Base-by-base conservation (phyloP, 768 basidiomycete species). In the Hypsizygus marmoreus region DNA sequence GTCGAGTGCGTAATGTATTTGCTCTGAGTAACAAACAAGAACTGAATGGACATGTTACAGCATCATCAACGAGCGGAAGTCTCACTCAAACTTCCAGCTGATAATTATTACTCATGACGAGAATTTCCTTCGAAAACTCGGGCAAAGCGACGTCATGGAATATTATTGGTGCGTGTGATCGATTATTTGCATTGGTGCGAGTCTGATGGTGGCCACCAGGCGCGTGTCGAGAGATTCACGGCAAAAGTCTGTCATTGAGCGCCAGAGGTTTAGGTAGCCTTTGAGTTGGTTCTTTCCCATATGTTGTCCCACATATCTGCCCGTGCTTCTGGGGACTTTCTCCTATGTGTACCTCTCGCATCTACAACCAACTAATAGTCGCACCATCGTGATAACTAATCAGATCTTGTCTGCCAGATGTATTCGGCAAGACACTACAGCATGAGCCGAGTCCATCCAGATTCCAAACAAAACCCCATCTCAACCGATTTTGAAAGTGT, bases 61-160 rank as follows among this genome's bases (percentile, higher is more conserved):
- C 55, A 94, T 98, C 62, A 95, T 98, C 70, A 85, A 94, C 47
- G 94, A 97, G 59, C 84, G 95, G 49, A 87, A 88, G 66, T 77
- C 76, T 34, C 87, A 92, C 58, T 79, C 86, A 4, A 97, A 95
- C 63, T 97, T 98, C 78, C 97, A 99, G 68, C 78, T 98, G 26
- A 86, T 98, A 57, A 86, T 95, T 60, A 95, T 95, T 66, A 99
- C 97, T 3, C 95, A 97, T 65, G 94, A 97, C 69, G 95, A 98
- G 66, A 88, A 83, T 49, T 98, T 99, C 74, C 75, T 99, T 37
- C 78, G 83, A 25, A 91, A 91, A 59, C 78, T 98, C 20, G 94
- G 95, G 1, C 89, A 93, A 51, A 80, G 80, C 50, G 86, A 91
- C 53, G 90, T 91, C n/a, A 88, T 98, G 80, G 92, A 97, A 56